A percentile compares a stretch with the other conserved stretches of the same genome.
Conservation (phyloP, 768 basidiomycete genomes). For the Amanita polypyramis region DNA sequence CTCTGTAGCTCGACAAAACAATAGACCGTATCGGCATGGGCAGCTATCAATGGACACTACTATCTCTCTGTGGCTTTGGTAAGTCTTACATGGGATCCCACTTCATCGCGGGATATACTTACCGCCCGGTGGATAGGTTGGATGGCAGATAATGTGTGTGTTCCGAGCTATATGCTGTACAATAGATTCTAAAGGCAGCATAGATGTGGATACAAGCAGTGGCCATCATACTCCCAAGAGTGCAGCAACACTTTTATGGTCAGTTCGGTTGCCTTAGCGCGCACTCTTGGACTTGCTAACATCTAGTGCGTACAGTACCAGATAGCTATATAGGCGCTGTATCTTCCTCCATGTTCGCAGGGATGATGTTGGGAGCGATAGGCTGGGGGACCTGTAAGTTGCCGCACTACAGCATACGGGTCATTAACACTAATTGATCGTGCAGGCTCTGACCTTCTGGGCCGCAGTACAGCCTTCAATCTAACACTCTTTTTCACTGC, state of each 20-base stretch:
- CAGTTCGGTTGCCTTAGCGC: conserved; percentile 12
- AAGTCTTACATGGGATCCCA: conserved; percentile 19
- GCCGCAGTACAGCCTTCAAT: conserved; percentile 87
- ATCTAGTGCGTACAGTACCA: conserved; percentile 35
- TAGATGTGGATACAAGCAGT: conserved; percentile 93
- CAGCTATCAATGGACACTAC: conserved; percentile 72
- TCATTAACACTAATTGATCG: neutral
- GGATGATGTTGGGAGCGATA: conserved; percentile 96
- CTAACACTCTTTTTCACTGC: conserved; percentile 85
- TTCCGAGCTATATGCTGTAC: conserved; percentile 11
- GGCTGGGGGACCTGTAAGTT: conserved; percentile 83
- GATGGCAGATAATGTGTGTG: conserved; percentile 90
- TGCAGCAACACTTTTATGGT: conserved; percentile 84
- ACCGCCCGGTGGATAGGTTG: conserved; percentile 43
- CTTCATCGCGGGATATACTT: conserved; percentile 1
- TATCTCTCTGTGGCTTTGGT: conserved; percentile 87
- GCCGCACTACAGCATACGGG: neutral
- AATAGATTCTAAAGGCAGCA: conserved; percentile 16
- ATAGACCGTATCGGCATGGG: conserved; percentile 92
- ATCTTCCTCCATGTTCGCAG: conserved; percentile 83
- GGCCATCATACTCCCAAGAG: conserved; percentile 91
- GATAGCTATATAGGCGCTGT: conserved; percentile 71
- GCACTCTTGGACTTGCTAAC: neutral
- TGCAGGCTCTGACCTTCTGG: conserved; percentile 75
- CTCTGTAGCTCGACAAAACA: conserved; percentile 55